phyloP scores from a whole-genome alignment of 371 early-diverging fungal genomes.

The Conidiobolus incongruus region DNA sequence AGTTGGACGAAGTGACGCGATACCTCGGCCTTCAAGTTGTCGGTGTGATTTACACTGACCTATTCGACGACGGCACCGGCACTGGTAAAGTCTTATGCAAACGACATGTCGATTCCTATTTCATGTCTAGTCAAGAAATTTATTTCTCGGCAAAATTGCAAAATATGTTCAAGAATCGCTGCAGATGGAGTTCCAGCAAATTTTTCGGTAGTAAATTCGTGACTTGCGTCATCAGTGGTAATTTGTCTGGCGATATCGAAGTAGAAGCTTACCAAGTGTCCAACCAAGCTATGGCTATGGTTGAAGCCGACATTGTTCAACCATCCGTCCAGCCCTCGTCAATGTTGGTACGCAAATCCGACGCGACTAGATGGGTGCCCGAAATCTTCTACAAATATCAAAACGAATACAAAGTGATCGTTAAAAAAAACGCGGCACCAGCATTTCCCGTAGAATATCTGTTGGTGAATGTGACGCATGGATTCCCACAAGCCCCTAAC shows the following conservation, averaged over 20 bases:
- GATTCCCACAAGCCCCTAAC: constrained; percentile 64
- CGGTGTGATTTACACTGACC: constrained; percentile 95
- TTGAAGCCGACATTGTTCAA: constrained; percentile 78
- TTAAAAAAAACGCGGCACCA: constrained; percentile 69
- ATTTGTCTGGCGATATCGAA: constrained; percentile 60
- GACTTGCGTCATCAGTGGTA: constrained; percentile 78
- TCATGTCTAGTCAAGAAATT: constrained; percentile 83
- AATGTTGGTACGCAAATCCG: constrained; percentile 67
- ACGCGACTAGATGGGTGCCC: constrained; percentile 67
- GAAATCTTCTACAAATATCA: constrained; percentile 89
- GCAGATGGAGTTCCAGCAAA: constrained; percentile 46
- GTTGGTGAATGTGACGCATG: constrained; percentile 85
- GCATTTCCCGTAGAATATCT: constrained; percentile 93
- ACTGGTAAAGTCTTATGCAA: constrained; percentile 66
- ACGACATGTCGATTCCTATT: constrained; percentile 79
- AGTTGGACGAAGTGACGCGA: constrained; percentile 39
- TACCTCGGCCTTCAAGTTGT: constrained; percentile 50
- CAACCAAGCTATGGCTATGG: constrained; percentile 74
- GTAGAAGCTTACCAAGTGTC: constrained; percentile 84
- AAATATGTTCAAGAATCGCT: constrained; percentile 39
- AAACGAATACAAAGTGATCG: constrained; percentile 77
- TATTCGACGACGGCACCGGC: constrained; percentile 67
- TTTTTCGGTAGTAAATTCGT: constrained; percentile 82
- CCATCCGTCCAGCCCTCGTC: constrained; percentile 69
- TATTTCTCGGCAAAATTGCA: constrained; percentile 83